Percentiles rank a stretch among this genome's conserved stretches.
These are phyloP conservation scores for Zygnema cylindricum DNA, from an alignment of 139 green algal genomes.

Conservation along the genomic window DNA sequence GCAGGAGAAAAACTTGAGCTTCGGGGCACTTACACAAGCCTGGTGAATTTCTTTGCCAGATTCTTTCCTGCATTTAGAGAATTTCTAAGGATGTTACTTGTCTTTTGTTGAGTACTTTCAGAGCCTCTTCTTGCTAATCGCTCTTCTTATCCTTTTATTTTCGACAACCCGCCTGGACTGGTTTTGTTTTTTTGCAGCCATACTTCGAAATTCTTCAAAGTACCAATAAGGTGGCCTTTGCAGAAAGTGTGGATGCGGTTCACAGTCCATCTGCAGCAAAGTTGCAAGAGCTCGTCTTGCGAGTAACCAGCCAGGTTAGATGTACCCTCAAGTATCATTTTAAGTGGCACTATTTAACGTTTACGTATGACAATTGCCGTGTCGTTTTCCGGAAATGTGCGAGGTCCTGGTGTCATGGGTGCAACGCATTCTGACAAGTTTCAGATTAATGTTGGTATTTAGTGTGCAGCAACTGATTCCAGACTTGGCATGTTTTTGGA, in stretches of 20 bases:
- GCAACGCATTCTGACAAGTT: background rate
- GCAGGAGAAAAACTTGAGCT: background rate
- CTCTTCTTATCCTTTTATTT: too few species aligned
- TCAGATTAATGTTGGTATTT: background rate
- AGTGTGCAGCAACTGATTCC: background rate
- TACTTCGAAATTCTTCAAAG: constrained; percentile 32
- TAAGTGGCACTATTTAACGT: background rate
- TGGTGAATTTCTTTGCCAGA: background rate
- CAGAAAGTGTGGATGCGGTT: constrained; percentile 16
- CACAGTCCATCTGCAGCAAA: background rate
- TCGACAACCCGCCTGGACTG: too few species aligned
- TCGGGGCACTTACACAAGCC: constrained; percentile 22
- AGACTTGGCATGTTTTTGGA: background rate
- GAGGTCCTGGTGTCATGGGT: background rate
- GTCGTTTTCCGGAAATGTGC: background rate
- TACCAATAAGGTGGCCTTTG: constrained; percentile 18
- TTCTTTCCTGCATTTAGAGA: background rate
- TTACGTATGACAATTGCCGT: background rate
- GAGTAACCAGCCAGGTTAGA: background rate
- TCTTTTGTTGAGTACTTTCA: background rate
- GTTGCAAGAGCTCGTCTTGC: background rate
- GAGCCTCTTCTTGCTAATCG: background rate
- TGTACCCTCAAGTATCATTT: background rate
- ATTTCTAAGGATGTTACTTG: too few species aligned
- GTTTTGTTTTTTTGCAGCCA: constrained; percentile 15